Base-by-base conservation (phyloP, 805 yeast genomes). In the Nakazawaea ishiwadae region DNA sequence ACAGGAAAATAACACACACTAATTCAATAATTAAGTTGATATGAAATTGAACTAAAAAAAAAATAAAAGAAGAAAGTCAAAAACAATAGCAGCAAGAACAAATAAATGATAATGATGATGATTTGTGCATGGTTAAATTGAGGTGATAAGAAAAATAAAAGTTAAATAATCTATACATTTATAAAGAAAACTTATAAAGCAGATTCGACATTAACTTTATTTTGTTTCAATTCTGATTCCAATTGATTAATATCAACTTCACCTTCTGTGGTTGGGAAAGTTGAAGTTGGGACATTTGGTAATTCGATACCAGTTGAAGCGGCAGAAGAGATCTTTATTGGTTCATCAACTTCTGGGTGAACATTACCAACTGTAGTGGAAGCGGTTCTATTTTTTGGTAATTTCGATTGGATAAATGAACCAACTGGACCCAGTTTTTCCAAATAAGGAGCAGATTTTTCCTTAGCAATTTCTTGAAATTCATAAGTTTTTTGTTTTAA, bases 341-440 rank as follows among this genome's bases (percentile, higher is more conserved):
- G 39, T 27, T 39, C 28, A 14, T 24, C 39, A 9, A 23, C 35
- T 24, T 29, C 43, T 36, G 44, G 46, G 10, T 18, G 16, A n/a
- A 41, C 30, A 21, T 49, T 58, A 44, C 75, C 41, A 48, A 80
- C 84, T 36, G 85, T 79, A 31, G 85, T 68, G 31, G 84, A 80
- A 28, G 86, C 86, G 47, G 89, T 81, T 75, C 88, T 79, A 39
- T 61, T 60, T 46, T 68, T 63, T 35, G 83, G 81, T 49, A 76
- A 57, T 64, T 74, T 73, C 27, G 77, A 65, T 57, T 73, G 68
- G 55, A 83, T 63, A 54, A 78, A 75, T 27, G 68, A 57, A 31
- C 84, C 79, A 44, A 81, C 77, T 40, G 91, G 91, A 34, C 84
- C 84, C 48, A 76, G 70, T 51, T 71, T 68, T 48, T 77, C 71